Evolutionary conservation across 345 rosid genomes (phyloP).

Genomic region (Brassica nigra): DNA sequence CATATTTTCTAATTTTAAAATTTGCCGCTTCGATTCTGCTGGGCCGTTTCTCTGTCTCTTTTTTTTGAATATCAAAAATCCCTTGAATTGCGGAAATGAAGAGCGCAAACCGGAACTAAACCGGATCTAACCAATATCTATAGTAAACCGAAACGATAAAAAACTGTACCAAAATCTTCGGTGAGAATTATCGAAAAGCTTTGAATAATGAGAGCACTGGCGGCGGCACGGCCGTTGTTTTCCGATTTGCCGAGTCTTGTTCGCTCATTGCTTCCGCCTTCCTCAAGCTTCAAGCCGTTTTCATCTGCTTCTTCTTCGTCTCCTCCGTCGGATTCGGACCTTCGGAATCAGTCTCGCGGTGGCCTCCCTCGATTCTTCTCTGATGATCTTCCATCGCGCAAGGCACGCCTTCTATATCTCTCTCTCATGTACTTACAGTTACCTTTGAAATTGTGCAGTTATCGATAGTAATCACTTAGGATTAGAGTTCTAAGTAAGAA

Average conservation of each 20-base stretch:
- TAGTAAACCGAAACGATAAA: conserved; percentile 22
- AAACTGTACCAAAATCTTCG: conserved; percentile 8
- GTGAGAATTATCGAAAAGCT: conserved; percentile 5
- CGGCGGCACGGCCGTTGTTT: conserved; percentile 45
- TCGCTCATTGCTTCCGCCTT: conserved; percentile 41
- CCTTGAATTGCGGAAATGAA: conserved; percentile 8
- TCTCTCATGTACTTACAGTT: neutral
- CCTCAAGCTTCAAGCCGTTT: conserved; percentile 42
- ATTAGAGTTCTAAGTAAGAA: neutral
- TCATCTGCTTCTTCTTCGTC: conserved; percentile 35
- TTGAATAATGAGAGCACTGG: conserved; percentile 46
- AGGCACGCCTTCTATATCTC: conserved; percentile 44
- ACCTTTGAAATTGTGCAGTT: neutral
- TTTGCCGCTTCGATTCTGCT: conserved; percentile 32
- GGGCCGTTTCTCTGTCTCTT: conserved; percentile 21
- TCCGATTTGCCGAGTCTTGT: conserved; percentile 37
- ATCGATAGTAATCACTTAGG: neutral
- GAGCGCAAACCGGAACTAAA: neutral
- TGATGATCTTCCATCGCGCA: conserved; percentile 61
- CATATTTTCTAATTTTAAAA: conserved; percentile 37
- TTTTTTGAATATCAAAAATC: neutral
- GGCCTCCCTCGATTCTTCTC: conserved; percentile 89
- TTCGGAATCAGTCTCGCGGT: conserved; percentile 72
- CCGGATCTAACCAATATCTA: conserved; percentile 4
- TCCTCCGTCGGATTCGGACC: conserved; percentile 40